Base-by-base conservation (phyloP, 768 basidiomycete species). In the Imleria badia region DNA sequence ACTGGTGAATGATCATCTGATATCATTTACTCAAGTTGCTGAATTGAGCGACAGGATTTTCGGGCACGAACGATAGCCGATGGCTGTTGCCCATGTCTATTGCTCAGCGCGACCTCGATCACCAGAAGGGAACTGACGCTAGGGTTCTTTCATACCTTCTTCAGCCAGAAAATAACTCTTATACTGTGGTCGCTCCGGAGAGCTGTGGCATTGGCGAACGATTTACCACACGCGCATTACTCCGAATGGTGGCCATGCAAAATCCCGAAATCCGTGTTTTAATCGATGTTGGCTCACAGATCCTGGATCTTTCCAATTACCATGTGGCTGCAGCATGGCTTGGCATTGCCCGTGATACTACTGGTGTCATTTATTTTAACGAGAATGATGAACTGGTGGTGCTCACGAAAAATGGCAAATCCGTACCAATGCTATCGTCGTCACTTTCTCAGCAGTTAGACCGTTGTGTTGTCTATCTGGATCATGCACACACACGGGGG, bases 251-350 rank as follows among this genome's bases (percentile, higher is more conserved):
- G 8, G 10, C 38, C n/a, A 13, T 3, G 11, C 19, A 39, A 20
- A 3, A 3, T 5, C 38, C 19, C 19, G 9, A 39, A 19, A 39
- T 20, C 11, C 38, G 11, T 8, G 19, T 39, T 39, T n/a, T 38
- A 7, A 3, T 38, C 8, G 36, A 38, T n/a, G 36, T 38, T 8
- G 81, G 81, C 0, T 80, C 81, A 0, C 82, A 83, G 57, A 76
- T 83, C 53, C 69, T 83, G 5, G 80, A 83, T 41, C 57, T 78
- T 52, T 64, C 65, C 19, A 82, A 80, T 51, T 31, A 54, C 3
- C 63, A 78, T 20, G 45, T 82, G 5, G 77, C 70, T 3, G 34
- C 50, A 19, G 45, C 56, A 7, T 83, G 81, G 82, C 67, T 82
- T 5, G 29, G 45, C 26, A 51, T 59, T 36, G 54, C 46, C 30